Evolutionary conservation across 2,329 filamentous ascomycete species (phyloP), one percentile per base, ranked within the genome.

Genomic region (Stenocarpella maydis): DNA sequence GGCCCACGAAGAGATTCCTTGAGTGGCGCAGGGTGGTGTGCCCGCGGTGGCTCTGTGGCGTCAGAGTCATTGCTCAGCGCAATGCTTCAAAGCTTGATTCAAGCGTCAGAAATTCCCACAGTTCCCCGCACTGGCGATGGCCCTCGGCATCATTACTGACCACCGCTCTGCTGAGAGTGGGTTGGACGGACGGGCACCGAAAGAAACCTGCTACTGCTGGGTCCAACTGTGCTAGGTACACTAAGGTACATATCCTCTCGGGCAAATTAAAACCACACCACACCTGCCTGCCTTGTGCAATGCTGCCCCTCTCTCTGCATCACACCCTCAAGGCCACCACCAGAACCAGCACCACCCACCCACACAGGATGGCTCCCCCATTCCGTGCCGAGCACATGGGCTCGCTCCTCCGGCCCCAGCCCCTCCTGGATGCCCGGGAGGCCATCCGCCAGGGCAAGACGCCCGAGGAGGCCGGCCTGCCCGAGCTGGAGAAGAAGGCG

Each of bases 401-500:
- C 73, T 80, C 78, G 41, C 78, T 80, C 54, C 74, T 80, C 63
- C 76, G 78, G 10, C 78, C 78, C 64, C 72, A 79, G 73, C 67
- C 73, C 45, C 75, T 80, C 24, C 75, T 79, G 53, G 75, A 76
- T 64, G 87, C 86, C 71, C 89, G 91, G 73, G 85, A 87, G 71
- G 76, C 77, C 63, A 86, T 89, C 70, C 88, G 90, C 72, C 86
- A 88, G 69, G 81, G 86, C 73, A 77, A 85, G 50, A 80, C 83
- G 9, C 76, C 83, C 61, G 82, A 86, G n/a, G 85, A 90, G 71
- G 84, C 82, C 34, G 82, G 82, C 3, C 85, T 94, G 12, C 81
- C 81, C 2, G 82, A 83, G 1, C 79, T 91, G 28, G 92, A 95
- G 79, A 87, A 90, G 75, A 85, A 87, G 77, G 85, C 90, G 43